Evolutionary conservation across 768 basidiomycete genomes (phyloP), one percentile per base, ranked within the genome.

Genomic region (Kwoniella sp.): DNA sequence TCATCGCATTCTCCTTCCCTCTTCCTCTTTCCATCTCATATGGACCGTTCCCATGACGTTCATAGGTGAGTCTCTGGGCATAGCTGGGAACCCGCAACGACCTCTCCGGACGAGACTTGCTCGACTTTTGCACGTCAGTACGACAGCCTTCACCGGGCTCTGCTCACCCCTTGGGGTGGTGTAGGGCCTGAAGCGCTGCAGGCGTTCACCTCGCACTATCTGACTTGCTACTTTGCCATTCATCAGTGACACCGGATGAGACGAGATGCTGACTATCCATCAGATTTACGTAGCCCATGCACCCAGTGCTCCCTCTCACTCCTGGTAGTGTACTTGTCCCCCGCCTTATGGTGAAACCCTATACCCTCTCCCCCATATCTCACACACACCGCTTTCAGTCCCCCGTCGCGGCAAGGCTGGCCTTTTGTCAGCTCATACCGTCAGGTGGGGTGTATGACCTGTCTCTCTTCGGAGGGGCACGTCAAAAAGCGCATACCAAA

Each of bases 61-160:
- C 22, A 10, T 20, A 39, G 17, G 37, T 39, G 37, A 39, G 37
- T 39, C n/a, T n/a, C n/a, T n/a, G n/a, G n/a, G n/a, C n/a, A n/a
- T n/a, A n/a, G n/a, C n/a, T n/a, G n/a, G n/a, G n/a, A n/a, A n/a
- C n/a, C n/a, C n/a, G n/a, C n/a, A n/a, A n/a, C n/a, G n/a, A n/a
- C n/a, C n/a, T n/a, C 27, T 27, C 47, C 36, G 48, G 55, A 56
- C 46, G 55, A 56, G 46, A 47, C 37, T 56, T 50, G 55, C 55
- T 44, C 36, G 55, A 56, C 55, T 42, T 56, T 56, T 56, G 55
- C 55, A 56, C 55, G 55, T 56, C 55, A 56, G 55, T 50, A 56
- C 55, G 47, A 56, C 55, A 36, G 28, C 10, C 38, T 50, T 19
- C 39, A 29, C 32, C 46, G 34, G 38, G 39, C 37, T 39, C 50